Base-by-base conservation (phyloP, 2,329 filamentous ascomycete species). In the Pezicula carpinea region DNA sequence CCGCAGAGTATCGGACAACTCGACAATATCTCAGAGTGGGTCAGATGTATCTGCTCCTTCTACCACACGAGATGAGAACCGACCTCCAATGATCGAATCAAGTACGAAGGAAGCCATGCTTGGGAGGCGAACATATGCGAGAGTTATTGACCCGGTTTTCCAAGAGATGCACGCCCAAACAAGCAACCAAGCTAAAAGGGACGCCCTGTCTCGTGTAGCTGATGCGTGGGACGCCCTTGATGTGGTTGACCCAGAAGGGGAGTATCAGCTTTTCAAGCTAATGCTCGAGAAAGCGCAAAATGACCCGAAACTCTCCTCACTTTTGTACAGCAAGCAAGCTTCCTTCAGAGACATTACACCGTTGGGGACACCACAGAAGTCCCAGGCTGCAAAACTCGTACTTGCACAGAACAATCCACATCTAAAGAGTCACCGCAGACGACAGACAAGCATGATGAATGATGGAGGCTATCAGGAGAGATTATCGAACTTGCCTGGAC, bases 151-250 rank as follows among this genome's bases (percentile, higher is more conserved):
- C 49, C 83, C 89, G 4, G 82, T 86, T 0, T 83, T 96, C 52
- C 84, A 90, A 57, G 90, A 97, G 66, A 75, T 91, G 2, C 83
- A 95, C 60, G 87, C 89, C n/a, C 87, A 92, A 46, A 96, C 80
- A 0, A 76, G 72, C 6, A 76, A 76, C 32, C 72, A 78, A 44
- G 70, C 73, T n/a, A 95, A 93, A 65, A 80, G 91, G 31, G 89
- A 96, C 58, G 89, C 89, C 0, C 76, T 97, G 23, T 87, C 87
- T 3, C 82, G 83, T 53, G 75, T 96, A 11, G 89, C 88, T 0
- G 88, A 95, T 64, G 91, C 92, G 0, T 95, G 93, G 73, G 85
- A 84, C 4, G 78, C 83, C 11, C 76, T 99, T 26, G 89, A 97
- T 64, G 82, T 87, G 38, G 76, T 92, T 23, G 92, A 99, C 60